Conservation (phyloP, 768 basidiomycete genomes). For the Trichaptum fuscoviolaceum region DNA sequence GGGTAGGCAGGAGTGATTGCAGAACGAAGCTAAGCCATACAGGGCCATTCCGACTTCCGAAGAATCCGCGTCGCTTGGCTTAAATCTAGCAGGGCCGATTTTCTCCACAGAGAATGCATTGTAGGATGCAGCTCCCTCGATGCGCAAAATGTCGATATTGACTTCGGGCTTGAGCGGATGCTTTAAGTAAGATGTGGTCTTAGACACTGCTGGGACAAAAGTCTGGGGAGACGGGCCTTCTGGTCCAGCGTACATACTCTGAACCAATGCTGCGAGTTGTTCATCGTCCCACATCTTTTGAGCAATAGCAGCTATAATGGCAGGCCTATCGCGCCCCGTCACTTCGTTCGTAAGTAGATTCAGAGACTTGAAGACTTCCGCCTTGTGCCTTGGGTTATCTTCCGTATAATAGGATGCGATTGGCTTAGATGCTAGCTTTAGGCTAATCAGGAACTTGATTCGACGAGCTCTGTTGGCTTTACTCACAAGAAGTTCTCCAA, state of each 20-base stretch:
- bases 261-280: constrained; percentile 9
- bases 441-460: no score
- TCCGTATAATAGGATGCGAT: constrained; percentile 17
- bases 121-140: constrained; percentile 21
- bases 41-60: constrained; percentile 18
- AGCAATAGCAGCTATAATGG: constrained; percentile 1
- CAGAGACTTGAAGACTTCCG: constrained; percentile 10
- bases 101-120: constrained; percentile 19
- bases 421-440: constrained; percentile 24
- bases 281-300: constrained; percentile 9
- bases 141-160: constrained; percentile 20
- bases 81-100: not conserved
- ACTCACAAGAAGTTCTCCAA: constrained; percentile 24
- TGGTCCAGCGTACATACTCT: constrained; percentile 23
- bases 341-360: not conserved
- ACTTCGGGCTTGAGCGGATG: constrained; percentile 5
- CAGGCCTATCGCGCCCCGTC: not conserved
- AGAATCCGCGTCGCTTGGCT: not conserved
- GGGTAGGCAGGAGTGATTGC: constrained; percentile 30
- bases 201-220: constrained; percentile 12
- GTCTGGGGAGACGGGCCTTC: constrained; percentile 15
- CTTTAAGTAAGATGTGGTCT: constrained; percentile 1
- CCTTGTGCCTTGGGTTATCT: constrained; percentile 12
- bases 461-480: no score
- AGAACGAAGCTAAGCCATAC: constrained; percentile 25